These are phyloP conservation scores for Diplodia sapinea DNA, from an alignment of 2,329 filamentous ascomycete species.

Conservation along the genomic window DNA sequence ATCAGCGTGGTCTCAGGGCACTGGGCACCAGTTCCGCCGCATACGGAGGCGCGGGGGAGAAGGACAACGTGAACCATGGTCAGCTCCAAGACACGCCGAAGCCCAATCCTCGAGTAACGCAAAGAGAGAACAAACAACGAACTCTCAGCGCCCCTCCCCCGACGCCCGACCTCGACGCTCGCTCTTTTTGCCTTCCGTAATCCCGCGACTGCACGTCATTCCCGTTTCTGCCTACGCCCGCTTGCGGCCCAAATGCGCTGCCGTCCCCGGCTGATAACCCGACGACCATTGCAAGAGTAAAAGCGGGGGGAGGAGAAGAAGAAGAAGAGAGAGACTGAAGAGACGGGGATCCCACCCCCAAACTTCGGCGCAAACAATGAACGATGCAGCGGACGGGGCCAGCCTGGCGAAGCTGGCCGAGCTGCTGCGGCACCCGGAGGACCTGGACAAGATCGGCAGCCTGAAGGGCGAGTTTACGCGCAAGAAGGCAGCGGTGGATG, in stretches of 20 bases:
- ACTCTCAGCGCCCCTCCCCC: background rate
- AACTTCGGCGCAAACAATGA: constrained; percentile 55
- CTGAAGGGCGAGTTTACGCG: constrained; percentile 92
- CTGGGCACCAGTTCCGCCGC: constrained; percentile 7
- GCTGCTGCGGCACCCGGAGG: constrained; percentile 91
- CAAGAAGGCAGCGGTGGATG: constrained; percentile 91
- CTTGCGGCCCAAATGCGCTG: constrained; percentile 26
- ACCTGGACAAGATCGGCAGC: constrained; percentile 91
- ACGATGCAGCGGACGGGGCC: constrained; percentile 64
- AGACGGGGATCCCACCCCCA: background rate
- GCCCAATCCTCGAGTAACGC: constrained; percentile 15
- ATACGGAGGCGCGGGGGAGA: constrained; percentile 28
- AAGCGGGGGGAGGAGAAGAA: background rate
- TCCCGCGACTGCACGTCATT: background rate
- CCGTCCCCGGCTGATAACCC: background rate
- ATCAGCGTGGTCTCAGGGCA: constrained; percentile 23
- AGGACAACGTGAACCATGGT: constrained; percentile 15
- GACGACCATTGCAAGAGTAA: background rate
- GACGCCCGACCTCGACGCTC: background rate
- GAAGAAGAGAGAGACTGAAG: background rate
- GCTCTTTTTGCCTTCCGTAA: background rate
- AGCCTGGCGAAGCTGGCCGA: constrained; percentile 77
- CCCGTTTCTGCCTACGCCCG: constrained; percentile 16
- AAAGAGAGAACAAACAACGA: constrained; percentile 4
- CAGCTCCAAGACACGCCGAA: constrained; percentile 20